Evolutionary conservation across 345 rosid species (phyloP).

Genomic region (Cardamine chenopodiifolia): DNA sequence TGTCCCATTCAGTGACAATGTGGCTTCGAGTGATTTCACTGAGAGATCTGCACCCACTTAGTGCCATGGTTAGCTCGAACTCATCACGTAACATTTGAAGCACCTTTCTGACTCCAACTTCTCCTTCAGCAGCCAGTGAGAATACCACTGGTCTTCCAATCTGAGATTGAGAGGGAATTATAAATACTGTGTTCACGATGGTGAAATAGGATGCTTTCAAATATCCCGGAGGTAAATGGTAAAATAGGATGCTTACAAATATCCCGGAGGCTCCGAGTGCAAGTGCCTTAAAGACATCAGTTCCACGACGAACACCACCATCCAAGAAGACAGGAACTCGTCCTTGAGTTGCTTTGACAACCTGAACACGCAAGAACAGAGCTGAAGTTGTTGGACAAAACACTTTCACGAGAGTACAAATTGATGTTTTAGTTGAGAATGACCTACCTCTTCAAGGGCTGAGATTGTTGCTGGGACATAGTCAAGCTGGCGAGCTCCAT

Average conservation of each 20-base stretch:
- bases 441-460: slow-evolving; percentile 82
- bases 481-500: slow-evolving; percentile 94
- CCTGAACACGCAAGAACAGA: slow-evolving; percentile 45
- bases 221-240: slow-evolving; percentile 56
- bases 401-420: background rate
- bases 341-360: slow-evolving; percentile 87
- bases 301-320: slow-evolving; percentile 96
- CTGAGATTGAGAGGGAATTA: slow-evolving; percentile 40
- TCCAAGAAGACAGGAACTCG: slow-evolving; percentile 85
- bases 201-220: slow-evolving; percentile 53
- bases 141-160: slow-evolving; percentile 91
- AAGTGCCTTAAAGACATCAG: slow-evolving; percentile 91
- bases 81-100: slow-evolving; percentile 86
- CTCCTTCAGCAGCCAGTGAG: slow-evolving; percentile 88
- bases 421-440: background rate
- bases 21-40: slow-evolving; percentile 82
- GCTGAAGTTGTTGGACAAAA: background rate
- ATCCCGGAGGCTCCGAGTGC: slow-evolving; percentile 94
- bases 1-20: slow-evolving; percentile 73
- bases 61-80: slow-evolving; percentile 89
- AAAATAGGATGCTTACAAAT: slow-evolving; percentile 58
- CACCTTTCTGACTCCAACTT: slow-evolving; percentile 71
- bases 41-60: slow-evolving; percentile 83
- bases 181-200: background rate
- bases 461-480: slow-evolving; percentile 76